Base-by-base conservation (phyloP, 2,329 filamentous ascomycete species). In the Phialemonium atrogriseum region DNA sequence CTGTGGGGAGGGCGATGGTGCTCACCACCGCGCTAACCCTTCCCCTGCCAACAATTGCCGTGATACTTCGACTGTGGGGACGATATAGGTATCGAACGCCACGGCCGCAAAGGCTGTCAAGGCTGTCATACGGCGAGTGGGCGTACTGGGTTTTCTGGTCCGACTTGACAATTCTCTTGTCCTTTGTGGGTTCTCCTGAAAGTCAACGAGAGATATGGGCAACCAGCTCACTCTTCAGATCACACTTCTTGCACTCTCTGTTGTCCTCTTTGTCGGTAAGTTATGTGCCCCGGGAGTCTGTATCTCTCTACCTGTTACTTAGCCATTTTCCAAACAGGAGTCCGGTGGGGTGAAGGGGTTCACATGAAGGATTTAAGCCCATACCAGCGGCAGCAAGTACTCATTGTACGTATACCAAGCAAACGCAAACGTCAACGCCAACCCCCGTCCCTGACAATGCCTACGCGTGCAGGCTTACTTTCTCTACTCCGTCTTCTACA, bases 401-500 rank as follows among this genome's bases (percentile, higher is more conserved):
- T 25, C 11, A 25, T 25, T 25, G 24, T 25, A 25, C n/a, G 24
- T 25, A 7, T 12, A 11, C 7, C 8, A 7, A 7, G n/a, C n/a
- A 12, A 14, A 7, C 7, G 24, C n/a, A n/a, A n/a, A n/a, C n/a
- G n/a, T n/a, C n/a, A n/a, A n/a, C n/a, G n/a, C n/a, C n/a, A n/a
- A n/a, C n/a, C n/a, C n/a, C n/a, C n/a, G n/a, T n/a, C n/a, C n/a
- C n/a, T n/a, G n/a, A n/a, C n/a, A n/a, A n/a, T n/a, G 24, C 24
- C 24, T 25, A 7, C 7, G n/a, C n/a, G 24, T 12, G n/a, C 24
- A 25, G 24, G 24, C 24, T 7, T 25, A 25, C n/a, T 25, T 25
- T 14, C 24, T 25, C 11, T 25, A 25, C n/a, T 25, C 24, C 11
- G 24, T 25, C 7, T 25, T 25, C n/a, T 25, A 25, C 24, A 25